Evolutionary conservation across 1,284 basidiomycete genomes (phyloP).

Genomic region (Trametes hirsuta): DNA sequence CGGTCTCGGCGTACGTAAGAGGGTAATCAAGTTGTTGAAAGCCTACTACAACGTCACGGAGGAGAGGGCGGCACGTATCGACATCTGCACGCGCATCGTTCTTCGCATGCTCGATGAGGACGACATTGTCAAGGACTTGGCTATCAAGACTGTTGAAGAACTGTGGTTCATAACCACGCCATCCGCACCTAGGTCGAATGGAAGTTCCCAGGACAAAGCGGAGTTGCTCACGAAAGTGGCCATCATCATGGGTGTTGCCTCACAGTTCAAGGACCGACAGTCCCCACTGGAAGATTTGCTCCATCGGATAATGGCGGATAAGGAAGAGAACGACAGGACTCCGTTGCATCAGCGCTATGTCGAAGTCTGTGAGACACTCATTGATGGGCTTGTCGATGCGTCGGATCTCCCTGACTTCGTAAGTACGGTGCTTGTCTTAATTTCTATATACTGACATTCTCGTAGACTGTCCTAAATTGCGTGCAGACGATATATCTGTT

Average conservation of each 20-base stretch:
- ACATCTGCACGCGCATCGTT: conserved; percentile 86
- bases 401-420: conserved; percentile 79
- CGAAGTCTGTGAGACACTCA: conserved; percentile 82
- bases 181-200: conserved; percentile 39
- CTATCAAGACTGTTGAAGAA: conserved; percentile 86
- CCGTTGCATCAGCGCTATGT: conserved; percentile 65
- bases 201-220: conserved; percentile 47
- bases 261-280: conserved; percentile 80
- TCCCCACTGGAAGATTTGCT: conserved; percentile 86
- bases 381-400: conserved; percentile 87
- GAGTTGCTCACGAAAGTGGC: conserved; percentile 63
- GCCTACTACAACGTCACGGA: conserved; percentile 74
- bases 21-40: conserved; percentile 92
- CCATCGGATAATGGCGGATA: conserved; percentile 74
- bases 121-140: conserved; percentile 89
- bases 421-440: conserved; percentile 35
- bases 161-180: conserved; percentile 72
- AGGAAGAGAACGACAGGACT: conserved; percentile 53
- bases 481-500: conserved; percentile 86
- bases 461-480: conserved; percentile 77
- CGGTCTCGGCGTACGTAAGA: conserved; percentile 89
- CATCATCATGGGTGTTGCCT: conserved; percentile 85
- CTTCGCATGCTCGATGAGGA: conserved; percentile 91
- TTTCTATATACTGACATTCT: conserved; percentile 16
- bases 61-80: conserved; percentile 64